Percentiles rank a stretch among this genome's conserved stretches.
Evolutionary conservation across 441 rosid species (phyloP).

Genomic region (Populus hybrid): DNA sequence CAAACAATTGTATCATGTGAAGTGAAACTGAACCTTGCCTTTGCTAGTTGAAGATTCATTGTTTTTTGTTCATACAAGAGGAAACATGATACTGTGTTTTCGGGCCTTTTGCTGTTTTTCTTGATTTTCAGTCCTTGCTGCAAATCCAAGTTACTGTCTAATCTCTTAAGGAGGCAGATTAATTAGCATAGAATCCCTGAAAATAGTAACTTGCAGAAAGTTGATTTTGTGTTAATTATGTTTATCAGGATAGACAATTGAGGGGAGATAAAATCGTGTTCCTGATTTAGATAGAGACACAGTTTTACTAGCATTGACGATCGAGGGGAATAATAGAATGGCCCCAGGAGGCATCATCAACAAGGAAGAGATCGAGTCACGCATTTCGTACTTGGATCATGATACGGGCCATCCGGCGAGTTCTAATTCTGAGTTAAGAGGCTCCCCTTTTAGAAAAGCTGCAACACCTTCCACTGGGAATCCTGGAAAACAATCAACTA

Average conservation of each 20-base stretch:
- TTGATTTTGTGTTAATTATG: not conserved
- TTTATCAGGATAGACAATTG: constrained; percentile 11
- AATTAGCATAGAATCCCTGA: not conserved
- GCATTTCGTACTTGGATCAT: constrained; percentile 23
- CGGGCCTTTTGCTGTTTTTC: not conserved
- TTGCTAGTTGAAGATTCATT: not conserved
- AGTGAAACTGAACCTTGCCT: not conserved
- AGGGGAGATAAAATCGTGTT: not conserved
- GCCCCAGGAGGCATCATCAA: constrained; percentile 56
- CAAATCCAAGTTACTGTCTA: not conserved
- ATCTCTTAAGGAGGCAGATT: not conserved
- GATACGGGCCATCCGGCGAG: constrained; percentile 47
- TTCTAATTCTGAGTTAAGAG: constrained; percentile 38
- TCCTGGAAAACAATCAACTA: constrained; percentile 43
- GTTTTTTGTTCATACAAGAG: not conserved
- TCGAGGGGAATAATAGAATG: constrained; percentile 27
- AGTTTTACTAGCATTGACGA: constrained; percentile 7
- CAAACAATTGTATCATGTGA: not conserved
- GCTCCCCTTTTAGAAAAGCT: constrained; percentile 32
- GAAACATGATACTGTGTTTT: not conserved
- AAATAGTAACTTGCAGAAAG: not conserved
- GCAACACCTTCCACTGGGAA: constrained; percentile 15
- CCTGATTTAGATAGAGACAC: not conserved
- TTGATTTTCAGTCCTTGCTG: not conserved
- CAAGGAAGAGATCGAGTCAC: constrained; percentile 51